Base-by-base conservation (phyloP, 164 flowering plant species). In the Vitis amurensis region DNA sequence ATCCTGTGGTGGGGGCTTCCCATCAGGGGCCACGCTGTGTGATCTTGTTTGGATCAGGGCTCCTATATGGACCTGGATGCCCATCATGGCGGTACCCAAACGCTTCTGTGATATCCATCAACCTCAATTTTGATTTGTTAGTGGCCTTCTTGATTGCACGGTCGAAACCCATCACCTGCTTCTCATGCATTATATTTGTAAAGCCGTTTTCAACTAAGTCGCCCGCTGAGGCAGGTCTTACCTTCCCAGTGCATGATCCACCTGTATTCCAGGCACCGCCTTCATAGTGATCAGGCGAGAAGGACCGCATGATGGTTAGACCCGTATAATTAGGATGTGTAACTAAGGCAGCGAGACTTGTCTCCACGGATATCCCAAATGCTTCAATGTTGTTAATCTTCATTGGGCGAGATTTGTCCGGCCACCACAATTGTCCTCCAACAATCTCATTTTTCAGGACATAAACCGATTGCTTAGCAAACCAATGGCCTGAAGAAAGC, bases 181-280 rank as follows among this genome's bases (percentile, higher is more conserved):
- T 86, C 75, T 85, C 79, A 51, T 87, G 94, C 99, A 94, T 94
- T 72, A 74, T 74, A 16, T 90, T 78, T 9, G 99, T 92, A 50
- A 90, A 91, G 29, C 84, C 90, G 76, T 92, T 92, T 68, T 72
- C 86, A 27, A 87, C 90, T 60, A 90, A 31, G 62, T 91, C 82
- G n/a, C 86, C 81, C 0, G 70, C 78, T 19, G 62, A 53, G 11
- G 84, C 81, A 47, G 98, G 99, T 73, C 68, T 76, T 13, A 68
- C 85, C 76, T 92, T 94, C 47, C 98, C 98, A 1, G 98, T 91
- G 82, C 99, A 94, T 23, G 99, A 92, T 6, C 99, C 98, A 3
- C 99, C 98, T 0, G 98, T 92, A 76, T 94, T 92, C 99, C 99
- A 94, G 3, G 92, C 92, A 12, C 99, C 99, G 56, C 97, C 97